phyloP scores from a whole-genome alignment of 805 yeast species.

The Saturnispora mendoncae region DNA sequence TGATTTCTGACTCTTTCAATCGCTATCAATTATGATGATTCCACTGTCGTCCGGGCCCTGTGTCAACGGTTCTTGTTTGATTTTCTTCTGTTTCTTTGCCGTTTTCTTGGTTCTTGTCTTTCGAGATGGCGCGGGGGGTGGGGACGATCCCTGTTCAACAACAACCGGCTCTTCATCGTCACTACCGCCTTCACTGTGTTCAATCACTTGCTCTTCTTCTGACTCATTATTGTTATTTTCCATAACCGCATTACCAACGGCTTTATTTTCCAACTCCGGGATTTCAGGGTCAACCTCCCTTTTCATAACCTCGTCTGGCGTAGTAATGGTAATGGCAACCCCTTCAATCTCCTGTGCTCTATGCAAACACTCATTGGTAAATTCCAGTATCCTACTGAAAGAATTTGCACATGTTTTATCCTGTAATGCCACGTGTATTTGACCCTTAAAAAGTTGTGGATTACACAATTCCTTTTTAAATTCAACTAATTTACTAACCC shows the following conservation, averaged over 20 bases:
- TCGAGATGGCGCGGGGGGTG: too few relatives aligned
- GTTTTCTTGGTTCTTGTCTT: constrained; percentile 1
- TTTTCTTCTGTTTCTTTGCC: constrained; percentile 8
- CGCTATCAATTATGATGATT: constrained; percentile 11
- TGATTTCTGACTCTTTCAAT: not conserved
- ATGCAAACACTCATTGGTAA: constrained; percentile 21
- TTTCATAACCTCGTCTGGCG: too few relatives aligned
- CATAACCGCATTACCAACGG: too few relatives aligned
- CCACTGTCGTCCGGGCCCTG: constrained; percentile 11
- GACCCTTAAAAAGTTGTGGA: constrained; percentile 23
- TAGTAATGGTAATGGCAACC: not conserved
- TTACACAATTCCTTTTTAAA: constrained; percentile 18
- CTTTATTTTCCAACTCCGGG: too few relatives aligned
- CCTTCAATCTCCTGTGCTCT: constrained; percentile 13
- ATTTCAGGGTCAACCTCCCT: too few relatives aligned
- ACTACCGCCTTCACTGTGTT: too few relatives aligned
- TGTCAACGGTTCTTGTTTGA: not conserved
- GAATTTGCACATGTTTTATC: constrained; percentile 7
- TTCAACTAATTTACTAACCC: constrained; percentile 17
- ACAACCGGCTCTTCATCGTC: too few relatives aligned
- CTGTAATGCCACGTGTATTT: constrained; percentile 19
- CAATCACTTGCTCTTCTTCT: too few relatives aligned
- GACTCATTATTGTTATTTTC: too few relatives aligned
- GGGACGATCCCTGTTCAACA: too few relatives aligned
- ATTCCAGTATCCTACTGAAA: constrained; percentile 4